Base-by-base conservation (phyloP, 208 protist species). In the Trichomonas vaginalis region DNA sequence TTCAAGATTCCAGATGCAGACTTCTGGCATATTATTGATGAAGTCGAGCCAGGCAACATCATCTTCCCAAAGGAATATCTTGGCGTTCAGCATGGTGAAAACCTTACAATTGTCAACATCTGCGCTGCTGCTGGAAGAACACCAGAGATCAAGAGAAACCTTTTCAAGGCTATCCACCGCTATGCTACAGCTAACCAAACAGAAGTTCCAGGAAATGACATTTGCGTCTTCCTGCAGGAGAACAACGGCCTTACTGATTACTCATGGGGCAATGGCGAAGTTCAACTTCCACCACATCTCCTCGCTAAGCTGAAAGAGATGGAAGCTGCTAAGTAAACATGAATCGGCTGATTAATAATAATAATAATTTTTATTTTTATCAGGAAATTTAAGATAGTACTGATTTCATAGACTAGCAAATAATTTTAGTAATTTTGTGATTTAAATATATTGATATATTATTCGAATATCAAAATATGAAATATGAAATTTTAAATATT, bases 1-100 rank as follows among this genome's bases (percentile, higher is more conserved):
- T 88, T 88, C 82, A 88, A 88, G 40, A 88, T 88, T 88, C 82
- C 82, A 48, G 82, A 88, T 40, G 3, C 82, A 47, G 82, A 88
- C 27, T 88, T 88, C 15, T 88, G 82, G 82, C 82, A 88, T 47
- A 88, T 88, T n/a, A 88, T 88, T 40, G 82, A 88, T 23, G 82
- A 88, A 88, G 35, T 88, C 14, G 37, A 88, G 8, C 82, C 82
- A 88, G 35, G 39, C 9, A 88, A 88, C 40, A 88, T 88, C 8
- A 42, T 47, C 0, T 88, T 46, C 40, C 39, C 82, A 88, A 45
- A 47, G 17, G 17, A 27, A 9, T 88, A 88, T 40, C 40, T 88
- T 4, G 82, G 82, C 82, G 82, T 88, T 32, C 35, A 88, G 32
- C 82, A 88, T 27, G 82, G 82, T 32, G 39, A 45, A 0, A 88